Evolutionary conservation across 192 early-diverging fungal species (phyloP), one percentile per base, ranked within the genome.

Genomic region (Jimgerdemannia flammicorona): DNA sequence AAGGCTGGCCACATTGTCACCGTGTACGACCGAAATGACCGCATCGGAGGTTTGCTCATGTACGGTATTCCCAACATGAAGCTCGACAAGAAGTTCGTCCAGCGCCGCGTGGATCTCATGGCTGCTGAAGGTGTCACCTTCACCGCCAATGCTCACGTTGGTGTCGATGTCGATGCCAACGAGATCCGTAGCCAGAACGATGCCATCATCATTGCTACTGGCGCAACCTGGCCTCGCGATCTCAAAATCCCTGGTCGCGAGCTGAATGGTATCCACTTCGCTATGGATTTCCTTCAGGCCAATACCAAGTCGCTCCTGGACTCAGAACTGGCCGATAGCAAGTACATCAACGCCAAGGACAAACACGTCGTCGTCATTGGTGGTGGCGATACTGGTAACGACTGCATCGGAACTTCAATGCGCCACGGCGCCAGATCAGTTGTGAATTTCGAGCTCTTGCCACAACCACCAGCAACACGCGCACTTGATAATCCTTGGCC

Each of bases 61-160:
- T 99, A 99, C 84, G 98, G 98, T 75, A 99, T 99, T 72, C 98
- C 98, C 66, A 99, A 99, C 88, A 99, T 99, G 98, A 99, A 99
- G 89, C 92, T 99, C 44, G 98, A 99, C 87, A 99, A 99, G 89
- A 87, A 88, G 65, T 82, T 97, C 77, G 96, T 98, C 43, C 94
- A 96, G 81, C 89, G 98, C 65, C 94, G 98, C 69, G 88, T 98
- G 72, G 95, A 98, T 75, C 88, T 98, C 81, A 87, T 99, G 85
- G 93, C 90, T 4, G 91, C 90, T n/a, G 98, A 99, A 87, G 98
- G 97, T 68, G 89, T 99, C 70, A 87, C 83, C 67, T 98, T 98
- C 87, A 92, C 95, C 43, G 83, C 94, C 71, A 92, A 93, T 83
- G 90, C 94, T 8, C 88, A 97, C 70, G 94, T 99, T 20, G 98